A percentile compares a stretch with the other conserved stretches of the same genome.
Conservation (phyloP, 2,329 filamentous ascomycete genomes). For the Pseudogymnoascus sp. region DNA sequence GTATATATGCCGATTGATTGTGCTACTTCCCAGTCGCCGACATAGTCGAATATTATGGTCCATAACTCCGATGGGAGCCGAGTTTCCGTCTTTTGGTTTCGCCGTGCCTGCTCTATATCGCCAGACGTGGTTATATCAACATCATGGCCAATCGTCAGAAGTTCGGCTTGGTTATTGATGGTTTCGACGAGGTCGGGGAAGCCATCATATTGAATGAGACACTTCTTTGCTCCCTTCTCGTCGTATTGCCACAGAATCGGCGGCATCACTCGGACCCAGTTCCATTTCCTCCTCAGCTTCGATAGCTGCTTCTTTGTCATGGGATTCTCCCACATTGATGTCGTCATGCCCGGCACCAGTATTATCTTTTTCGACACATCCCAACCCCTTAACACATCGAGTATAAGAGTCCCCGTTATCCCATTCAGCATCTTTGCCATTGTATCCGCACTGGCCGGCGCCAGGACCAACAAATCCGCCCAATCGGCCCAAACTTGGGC, state of each 20-base stretch:
- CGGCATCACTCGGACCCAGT: constrained; percentile 74
- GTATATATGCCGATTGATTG: constrained; percentile 75
- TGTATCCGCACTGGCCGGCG: constrained; percentile 76
- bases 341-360: constrained; percentile 82
- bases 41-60: constrained; percentile 77
- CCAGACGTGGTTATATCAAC: constrained; percentile 37
- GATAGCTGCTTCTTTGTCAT: constrained; percentile 81
- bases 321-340: constrained; percentile 82
- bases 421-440: constrained; percentile 84
- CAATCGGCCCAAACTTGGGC: constrained; percentile 65
- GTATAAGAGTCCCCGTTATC: constrained; percentile 69
- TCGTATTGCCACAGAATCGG: constrained; percentile 76
- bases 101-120: constrained; percentile 36
- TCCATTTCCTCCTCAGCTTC: constrained; percentile 78
- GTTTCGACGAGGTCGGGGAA: constrained; percentile 67
- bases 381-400: constrained; percentile 80
- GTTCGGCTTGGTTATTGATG: constrained; percentile 69
- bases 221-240: constrained; percentile 42
- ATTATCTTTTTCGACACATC: constrained; percentile 78
- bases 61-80: constrained; percentile 78
- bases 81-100: constrained; percentile 32
- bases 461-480: constrained; percentile 80
- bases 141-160: constrained; percentile 66
- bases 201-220: constrained; percentile 53
- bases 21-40: constrained; percentile 86